These are phyloP conservation scores for Leishmania braziliensis DNA, from an alignment of 208 protist genomes.

Conservation along the genomic window DNA sequence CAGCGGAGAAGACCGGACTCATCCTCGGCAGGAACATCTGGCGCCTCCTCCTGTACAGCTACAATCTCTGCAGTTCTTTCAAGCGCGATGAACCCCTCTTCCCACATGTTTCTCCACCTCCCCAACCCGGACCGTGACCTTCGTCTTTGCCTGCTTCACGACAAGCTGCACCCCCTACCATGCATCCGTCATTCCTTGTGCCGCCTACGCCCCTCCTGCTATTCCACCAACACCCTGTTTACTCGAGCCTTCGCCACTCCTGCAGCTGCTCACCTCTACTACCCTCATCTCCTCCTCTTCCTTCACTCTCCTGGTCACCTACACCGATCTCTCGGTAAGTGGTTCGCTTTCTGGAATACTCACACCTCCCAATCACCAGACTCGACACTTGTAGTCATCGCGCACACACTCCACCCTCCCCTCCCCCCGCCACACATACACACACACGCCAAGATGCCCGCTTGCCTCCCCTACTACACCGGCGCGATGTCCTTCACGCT, in stretches of 20 bases:
- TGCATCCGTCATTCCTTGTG: background rate
- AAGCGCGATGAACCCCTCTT: background rate
- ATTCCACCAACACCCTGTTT: background rate
- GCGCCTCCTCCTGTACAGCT: background rate
- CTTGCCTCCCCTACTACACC: slow-evolving; percentile 26
- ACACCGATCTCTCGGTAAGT: background rate
- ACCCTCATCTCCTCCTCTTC: background rate
- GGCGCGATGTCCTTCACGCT: slow-evolving; percentile 36
- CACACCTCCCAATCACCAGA: background rate
- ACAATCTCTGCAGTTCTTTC: background rate
- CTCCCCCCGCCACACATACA: slow-evolving; percentile 6
- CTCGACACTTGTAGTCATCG: background rate
- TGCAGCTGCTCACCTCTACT: background rate
- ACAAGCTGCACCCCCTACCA: background rate
- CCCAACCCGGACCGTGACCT: background rate
- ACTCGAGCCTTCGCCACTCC: background rate
- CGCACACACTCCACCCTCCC: background rate
- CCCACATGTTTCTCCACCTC: background rate
- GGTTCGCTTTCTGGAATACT: background rate
- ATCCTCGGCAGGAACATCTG: background rate
- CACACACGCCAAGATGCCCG: slow-evolving; percentile 15
- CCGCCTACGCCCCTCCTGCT: background rate
- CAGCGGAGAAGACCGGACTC: background rate
- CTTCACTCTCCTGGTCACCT: background rate
- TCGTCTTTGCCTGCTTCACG: background rate